phyloP scores from a whole-genome alignment of 805 yeast species.

The Torulaspora delbrueckii region DNA sequence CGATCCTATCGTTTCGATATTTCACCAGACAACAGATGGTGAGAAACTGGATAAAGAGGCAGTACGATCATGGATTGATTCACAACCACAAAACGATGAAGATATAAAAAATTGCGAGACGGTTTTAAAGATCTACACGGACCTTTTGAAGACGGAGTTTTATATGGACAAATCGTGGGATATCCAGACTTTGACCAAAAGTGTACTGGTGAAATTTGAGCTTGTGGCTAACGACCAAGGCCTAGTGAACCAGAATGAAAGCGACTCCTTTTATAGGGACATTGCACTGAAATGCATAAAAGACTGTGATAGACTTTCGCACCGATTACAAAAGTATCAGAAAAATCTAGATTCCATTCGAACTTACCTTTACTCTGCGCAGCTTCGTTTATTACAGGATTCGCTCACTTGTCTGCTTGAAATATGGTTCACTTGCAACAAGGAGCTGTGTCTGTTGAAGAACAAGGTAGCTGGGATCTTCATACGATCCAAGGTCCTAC shows the following conservation, averaged over 20 bases:
- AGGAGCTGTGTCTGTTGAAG: conserved; percentile 14
- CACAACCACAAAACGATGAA: conserved; percentile 6
- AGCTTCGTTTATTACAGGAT: conserved; percentile 43
- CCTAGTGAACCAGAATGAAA: conserved; percentile 1
- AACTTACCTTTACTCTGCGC: conserved; percentile 32
- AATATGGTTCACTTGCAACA: conserved; percentile 25
- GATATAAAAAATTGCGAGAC: conserved; percentile 25
- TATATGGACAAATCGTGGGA: conserved; percentile 34
- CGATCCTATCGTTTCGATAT: conserved; percentile 14
- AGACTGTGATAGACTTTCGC: conserved; percentile 41
- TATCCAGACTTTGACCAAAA: conserved; percentile 28
- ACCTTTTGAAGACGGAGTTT: conserved; percentile 26
- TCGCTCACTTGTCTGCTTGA: conserved; percentile 36
- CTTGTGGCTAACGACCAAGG: conserved; percentile 9
- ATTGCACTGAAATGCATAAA: conserved; percentile 51
- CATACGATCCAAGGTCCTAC: conserved; percentile 59
- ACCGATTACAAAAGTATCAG: conserved; percentile 18
- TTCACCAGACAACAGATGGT: conserved; percentile 1
- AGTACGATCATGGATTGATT: conserved; percentile 8
- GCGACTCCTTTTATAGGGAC: conserved; percentile 46
- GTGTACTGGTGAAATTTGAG: conserved; percentile 28
- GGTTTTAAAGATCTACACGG: conserved; percentile 27
- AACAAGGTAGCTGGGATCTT: conserved; percentile 54
- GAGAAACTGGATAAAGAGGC: conserved; percentile 7
- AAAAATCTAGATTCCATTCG: conserved; percentile 14